Evolutionary conservation across 2,329 filamentous ascomycete genomes (phyloP), one percentile per base, ranked within the genome.

Genomic region (Cladosporium sp.): DNA sequence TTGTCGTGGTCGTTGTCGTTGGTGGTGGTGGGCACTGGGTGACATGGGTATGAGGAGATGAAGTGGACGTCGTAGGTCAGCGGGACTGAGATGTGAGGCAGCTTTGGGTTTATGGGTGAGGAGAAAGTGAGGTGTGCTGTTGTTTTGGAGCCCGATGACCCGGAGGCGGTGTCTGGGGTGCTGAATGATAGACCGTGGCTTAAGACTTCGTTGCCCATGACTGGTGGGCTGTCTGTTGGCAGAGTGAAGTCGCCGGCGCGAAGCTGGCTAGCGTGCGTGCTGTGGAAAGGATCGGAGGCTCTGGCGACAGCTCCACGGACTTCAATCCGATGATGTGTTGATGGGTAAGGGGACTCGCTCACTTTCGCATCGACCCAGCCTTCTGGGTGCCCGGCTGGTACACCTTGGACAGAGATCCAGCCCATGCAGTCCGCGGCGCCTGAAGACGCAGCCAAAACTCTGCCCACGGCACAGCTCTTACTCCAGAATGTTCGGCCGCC

Each of bases 401-500:
- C 72, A 23, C 50, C 60, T 23, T 69, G 67, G 7, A 81, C 76
- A 10, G 78, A 78, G 5, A 85, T 77, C 85, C 85, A 87, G 7
- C 84, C 84, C 82, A 86, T 84, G 65, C 82, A 85, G 61, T 84
- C 82, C 40, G 76, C 75, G 6, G 80, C 78, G 16, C 77, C 80
- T 8, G 78, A 73, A 31, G 80, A 62, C 50, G 81, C 79, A 37
- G 81, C 81, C 31, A 88, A 66, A 0, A 87, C 83, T 31, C 84
- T 80, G 0, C 82, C 83, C n/a, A 85, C 79, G 35, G 87, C 77
- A 46, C 81, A 85, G 52, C 77, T 77, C 71, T 85, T 86, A 71
- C 84, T 86, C 85, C 85, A 88, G 80, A 82, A 88, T 56, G 80
- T 83, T 37, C 78, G 78, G 3, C 76, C 78, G 8, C 75, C 70